These are phyloP conservation scores for Neofusicoccum umdonicola DNA, from an alignment of 2,329 filamentous ascomycete genomes.

Conservation along the genomic window DNA sequence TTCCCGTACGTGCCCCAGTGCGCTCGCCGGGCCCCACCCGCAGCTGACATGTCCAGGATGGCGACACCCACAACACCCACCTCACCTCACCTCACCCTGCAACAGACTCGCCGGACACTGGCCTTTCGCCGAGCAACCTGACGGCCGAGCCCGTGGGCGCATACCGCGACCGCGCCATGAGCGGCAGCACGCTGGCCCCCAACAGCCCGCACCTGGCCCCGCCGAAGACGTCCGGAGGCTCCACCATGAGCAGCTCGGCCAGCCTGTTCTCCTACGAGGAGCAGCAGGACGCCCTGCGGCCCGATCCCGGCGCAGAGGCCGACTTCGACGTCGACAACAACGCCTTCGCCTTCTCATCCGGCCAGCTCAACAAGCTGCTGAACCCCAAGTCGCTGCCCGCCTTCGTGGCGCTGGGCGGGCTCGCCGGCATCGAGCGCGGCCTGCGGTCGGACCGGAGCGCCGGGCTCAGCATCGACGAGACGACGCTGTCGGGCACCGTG, in stretches of 20 bases:
- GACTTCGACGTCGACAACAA: constrained; percentile 72
- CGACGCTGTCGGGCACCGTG: constrained; percentile 60
- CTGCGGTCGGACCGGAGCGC: constrained; percentile 62
- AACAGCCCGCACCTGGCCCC: constrained; percentile 5
- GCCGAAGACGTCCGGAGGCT: constrained; percentile 13
- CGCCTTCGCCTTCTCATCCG: constrained; percentile 79
- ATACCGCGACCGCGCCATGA: constrained; percentile 15
- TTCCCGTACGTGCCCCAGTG: background rate
- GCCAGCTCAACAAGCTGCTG: constrained; percentile 76
- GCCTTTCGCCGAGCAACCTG: background rate
- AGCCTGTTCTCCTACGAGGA: constrained; percentile 20
- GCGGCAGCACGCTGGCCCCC: constrained; percentile 12
- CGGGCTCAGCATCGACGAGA: constrained; percentile 71
- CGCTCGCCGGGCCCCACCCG: background rate
- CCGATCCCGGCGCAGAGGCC: constrained; percentile 71
- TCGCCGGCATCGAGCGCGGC: constrained; percentile 71
- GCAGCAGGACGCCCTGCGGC: constrained; percentile 63
- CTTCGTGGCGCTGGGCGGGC: constrained; percentile 72
- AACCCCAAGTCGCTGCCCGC: constrained; percentile 76
- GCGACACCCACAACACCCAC: background rate
- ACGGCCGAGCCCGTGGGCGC: background rate
- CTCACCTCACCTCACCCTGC: background rate
- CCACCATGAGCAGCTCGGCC: constrained; percentile 9
- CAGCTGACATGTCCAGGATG: constrained; percentile 1
- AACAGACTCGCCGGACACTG: background rate